Evolutionary conservation across 352 stramenopile species (phyloP).

Genomic region (Phytopythium sindhum): DNA sequence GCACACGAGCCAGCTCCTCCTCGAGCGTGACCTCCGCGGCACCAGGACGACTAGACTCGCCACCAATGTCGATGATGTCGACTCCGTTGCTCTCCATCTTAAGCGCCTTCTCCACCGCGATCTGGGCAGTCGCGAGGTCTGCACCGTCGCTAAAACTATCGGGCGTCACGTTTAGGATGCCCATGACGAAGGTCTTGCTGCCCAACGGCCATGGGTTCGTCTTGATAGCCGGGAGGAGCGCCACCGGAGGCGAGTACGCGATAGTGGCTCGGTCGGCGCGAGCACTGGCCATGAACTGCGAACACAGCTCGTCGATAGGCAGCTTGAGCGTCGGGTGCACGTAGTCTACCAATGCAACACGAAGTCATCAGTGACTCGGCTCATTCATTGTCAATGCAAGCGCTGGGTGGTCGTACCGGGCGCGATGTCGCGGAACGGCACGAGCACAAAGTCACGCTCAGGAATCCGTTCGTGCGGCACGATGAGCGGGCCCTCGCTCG

Average conservation of each 20-base stretch:
- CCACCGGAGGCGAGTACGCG: slow-evolving; percentile 33
- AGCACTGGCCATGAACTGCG: slow-evolving; percentile 10
- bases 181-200: slow-evolving; percentile 93
- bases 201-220: slow-evolving; percentile 35
- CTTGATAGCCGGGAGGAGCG: slow-evolving; percentile 55
- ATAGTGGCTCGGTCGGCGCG: neutral
- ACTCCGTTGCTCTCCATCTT: slow-evolving; percentile 90
- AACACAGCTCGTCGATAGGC: slow-evolving; percentile 66
- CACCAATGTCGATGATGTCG: slow-evolving; percentile 97
- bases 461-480: slow-evolving; percentile 94
- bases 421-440: slow-evolving; percentile 93
- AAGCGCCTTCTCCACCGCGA: slow-evolving; percentile 80
- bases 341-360: slow-evolving; percentile 32
- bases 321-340: slow-evolving; percentile 74
- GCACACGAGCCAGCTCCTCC: slow-evolving; percentile 87
- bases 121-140: slow-evolving; percentile 35
- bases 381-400: neutral
- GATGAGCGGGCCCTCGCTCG: slow-evolving; percentile 68
- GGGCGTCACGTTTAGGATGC: slow-evolving; percentile 98
- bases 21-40: slow-evolving; percentile 83
- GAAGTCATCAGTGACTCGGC: neutral
- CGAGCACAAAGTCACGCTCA: slow-evolving; percentile 97
- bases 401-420: slow-evolving; percentile 20
- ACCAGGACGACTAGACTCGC: slow-evolving; percentile 98
- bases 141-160: slow-evolving; percentile 94